phyloP scores from a whole-genome alignment of 2,329 filamentous ascomycete genomes.

The Emmonsiellopsis sp. region DNA sequence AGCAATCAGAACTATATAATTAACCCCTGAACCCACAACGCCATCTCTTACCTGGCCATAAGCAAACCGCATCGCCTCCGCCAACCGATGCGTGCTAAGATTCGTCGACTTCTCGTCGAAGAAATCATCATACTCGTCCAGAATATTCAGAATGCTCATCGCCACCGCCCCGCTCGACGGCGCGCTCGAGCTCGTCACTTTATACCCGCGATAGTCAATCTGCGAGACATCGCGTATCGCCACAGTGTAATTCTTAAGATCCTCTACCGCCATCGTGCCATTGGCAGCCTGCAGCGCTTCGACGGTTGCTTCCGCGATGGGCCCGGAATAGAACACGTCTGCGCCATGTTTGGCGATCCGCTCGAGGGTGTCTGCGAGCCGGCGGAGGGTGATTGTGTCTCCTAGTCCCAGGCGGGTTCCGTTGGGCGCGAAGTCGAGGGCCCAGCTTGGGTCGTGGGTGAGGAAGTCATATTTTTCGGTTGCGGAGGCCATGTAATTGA shows the following conservation, averaged over 20 bases:
- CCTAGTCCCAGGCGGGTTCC: conserved; percentile 62
- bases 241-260: conserved; percentile 66
- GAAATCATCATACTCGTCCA: conserved; percentile 65
- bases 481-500: conserved; percentile 59
- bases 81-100: conserved; percentile 68
- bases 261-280: conserved; percentile 76
- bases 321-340: conserved; percentile 64
- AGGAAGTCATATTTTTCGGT: conserved; percentile 55
- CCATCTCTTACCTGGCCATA: conserved; percentile 50
- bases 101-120: conserved; percentile 48
- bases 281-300: conserved; percentile 56
- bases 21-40: no score
- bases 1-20: not conserved
- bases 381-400: conserved; percentile 68
- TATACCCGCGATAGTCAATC: conserved; percentile 60
- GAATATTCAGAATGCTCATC: conserved; percentile 67
- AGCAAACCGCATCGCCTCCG: conserved; percentile 82
- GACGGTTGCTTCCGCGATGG: conserved; percentile 66
- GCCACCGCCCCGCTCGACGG: conserved; percentile 72
- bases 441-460: conserved; percentile 66
- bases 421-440: conserved; percentile 78
- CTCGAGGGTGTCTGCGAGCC: conserved; percentile 73
- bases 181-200: conserved; percentile 55
- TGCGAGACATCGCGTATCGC: conserved; percentile 53
- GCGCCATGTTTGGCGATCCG: conserved; percentile 64